Percentiles rank a stretch among this genome's conserved stretches.
Evolutionary conservation across 306 rosid species (phyloP).

Genomic region (Castanopsis chinensis): DNA sequence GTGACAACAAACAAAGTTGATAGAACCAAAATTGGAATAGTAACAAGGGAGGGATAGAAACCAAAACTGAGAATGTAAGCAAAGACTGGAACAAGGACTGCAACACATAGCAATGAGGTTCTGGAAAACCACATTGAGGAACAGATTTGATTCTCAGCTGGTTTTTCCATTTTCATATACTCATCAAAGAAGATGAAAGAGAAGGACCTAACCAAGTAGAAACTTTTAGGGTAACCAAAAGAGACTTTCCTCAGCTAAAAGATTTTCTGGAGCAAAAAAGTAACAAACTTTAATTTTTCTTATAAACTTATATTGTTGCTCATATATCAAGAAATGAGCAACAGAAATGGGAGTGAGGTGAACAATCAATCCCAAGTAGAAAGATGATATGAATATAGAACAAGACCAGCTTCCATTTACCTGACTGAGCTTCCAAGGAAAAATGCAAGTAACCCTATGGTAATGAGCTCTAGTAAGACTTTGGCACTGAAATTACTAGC

Average conservation of each 20-base stretch:
- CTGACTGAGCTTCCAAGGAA: constrained; percentile 10
- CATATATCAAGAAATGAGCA: constrained; percentile 19
- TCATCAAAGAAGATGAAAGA: background rate
- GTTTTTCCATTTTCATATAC: constrained; percentile 38
- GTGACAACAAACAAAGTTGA: constrained; percentile 42
- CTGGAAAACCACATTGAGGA: constrained; percentile 24
- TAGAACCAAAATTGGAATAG: constrained; percentile 33
- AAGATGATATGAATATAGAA: background rate
- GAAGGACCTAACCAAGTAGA: background rate
- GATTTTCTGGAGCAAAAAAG: background rate
- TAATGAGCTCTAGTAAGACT: background rate
- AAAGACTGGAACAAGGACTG: constrained; percentile 34
- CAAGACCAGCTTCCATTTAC: background rate
- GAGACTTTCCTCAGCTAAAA: constrained; percentile 11
- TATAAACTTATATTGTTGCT: constrained; percentile 11
- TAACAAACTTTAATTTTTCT: constrained; percentile 9
- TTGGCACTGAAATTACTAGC: background rate
- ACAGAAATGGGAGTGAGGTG: background rate
- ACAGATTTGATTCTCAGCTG: constrained; percentile 21
- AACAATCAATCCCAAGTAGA: constrained; percentile 11
- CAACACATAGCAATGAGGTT: constrained; percentile 14
- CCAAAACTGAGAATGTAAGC: constrained; percentile 31
- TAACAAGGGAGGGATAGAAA: constrained; percentile 39
- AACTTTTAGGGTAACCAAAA: constrained; percentile 6
- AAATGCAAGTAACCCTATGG: background rate